Evolutionary conservation across 805 yeast species (phyloP).

Genomic region (Wickerhamiella sergipiensis): DNA sequence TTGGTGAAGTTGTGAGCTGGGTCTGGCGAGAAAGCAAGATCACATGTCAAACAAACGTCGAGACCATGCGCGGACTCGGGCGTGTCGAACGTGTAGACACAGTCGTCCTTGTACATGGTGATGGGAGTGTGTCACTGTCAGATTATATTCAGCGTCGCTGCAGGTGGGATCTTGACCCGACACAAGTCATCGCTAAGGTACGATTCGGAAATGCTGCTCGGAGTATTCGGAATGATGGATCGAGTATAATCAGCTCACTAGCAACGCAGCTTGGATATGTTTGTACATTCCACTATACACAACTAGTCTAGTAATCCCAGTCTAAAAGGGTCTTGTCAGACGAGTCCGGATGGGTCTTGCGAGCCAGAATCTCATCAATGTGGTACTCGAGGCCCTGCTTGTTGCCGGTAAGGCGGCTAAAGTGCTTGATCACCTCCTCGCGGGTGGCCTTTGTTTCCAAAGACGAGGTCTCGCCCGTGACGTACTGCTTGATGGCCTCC

Average conservation of each 20-base stretch:
- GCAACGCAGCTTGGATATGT: too few species aligned
- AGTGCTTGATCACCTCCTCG: constrained; percentile 52
- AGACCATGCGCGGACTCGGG: constrained; percentile 43
- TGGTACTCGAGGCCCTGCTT: constrained; percentile 48
- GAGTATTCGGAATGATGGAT: too few species aligned
- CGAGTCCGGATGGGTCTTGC: constrained; percentile 38
- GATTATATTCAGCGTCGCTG: too few species aligned
- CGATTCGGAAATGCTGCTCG: too few species aligned
- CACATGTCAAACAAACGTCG: constrained; percentile 64
- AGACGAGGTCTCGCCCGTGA: constrained; percentile 57
- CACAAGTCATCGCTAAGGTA: too few species aligned
- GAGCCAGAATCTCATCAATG: constrained; percentile 42
- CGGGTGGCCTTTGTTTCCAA: constrained; percentile 57
- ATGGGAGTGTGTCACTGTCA: neutral
- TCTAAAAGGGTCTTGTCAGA: constrained; percentile 32
- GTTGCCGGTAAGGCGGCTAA: constrained; percentile 34
- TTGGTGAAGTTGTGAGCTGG: constrained; percentile 50
- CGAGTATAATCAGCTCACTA: too few species aligned
- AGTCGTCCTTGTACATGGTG: constrained; percentile 68
- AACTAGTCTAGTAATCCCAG: constrained; percentile 31
- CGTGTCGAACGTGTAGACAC: constrained; percentile 73
- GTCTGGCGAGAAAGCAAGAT: constrained; percentile 37
- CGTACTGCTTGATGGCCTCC: constrained; percentile 44
- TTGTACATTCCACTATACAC: too few species aligned
- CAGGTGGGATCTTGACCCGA: too few species aligned